Percentiles rank a stretch among this genome's conserved stretches.
Evolutionary conservation across 1,284 basidiomycete genomes (phyloP).

Genomic region (Ceratobasidium papillatum): DNA sequence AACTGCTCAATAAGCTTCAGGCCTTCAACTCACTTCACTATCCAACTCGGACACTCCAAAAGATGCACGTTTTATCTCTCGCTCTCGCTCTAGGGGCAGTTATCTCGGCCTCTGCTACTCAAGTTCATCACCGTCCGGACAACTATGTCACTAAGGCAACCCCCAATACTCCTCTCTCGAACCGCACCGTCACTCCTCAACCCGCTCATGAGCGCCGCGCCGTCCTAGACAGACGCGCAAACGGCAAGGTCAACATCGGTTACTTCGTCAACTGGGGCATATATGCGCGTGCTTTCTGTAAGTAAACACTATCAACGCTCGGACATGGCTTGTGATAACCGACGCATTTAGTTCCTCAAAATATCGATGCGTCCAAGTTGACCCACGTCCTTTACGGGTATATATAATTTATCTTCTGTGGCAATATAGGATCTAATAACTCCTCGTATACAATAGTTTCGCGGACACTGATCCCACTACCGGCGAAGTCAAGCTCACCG

Average conservation of each 20-base stretch:
- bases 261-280: slow-evolving; percentile 58
- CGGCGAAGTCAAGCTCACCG: slow-evolving; percentile 75
- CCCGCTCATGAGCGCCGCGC: slow-evolving; percentile 28
- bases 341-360: slow-evolving; percentile 61
- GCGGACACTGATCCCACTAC: slow-evolving; percentile 77
- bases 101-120: slow-evolving; percentile 54
- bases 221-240: slow-evolving; percentile 53
- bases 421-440: background rate
- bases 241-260: slow-evolving; percentile 63
- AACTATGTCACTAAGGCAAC: slow-evolving; percentile 54
- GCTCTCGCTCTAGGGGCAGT: slow-evolving; percentile 30
- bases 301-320: background rate
- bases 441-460: slow-evolving; percentile 57
- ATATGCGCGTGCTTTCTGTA: slow-evolving; percentile 40
- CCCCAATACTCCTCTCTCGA: slow-evolving; percentile 52
- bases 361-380: slow-evolving; percentile 64
- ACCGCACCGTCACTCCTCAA: slow-evolving; percentile 52
- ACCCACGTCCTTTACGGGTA: slow-evolving; percentile 80
- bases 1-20: background rate
- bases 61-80: slow-evolving; percentile 26
- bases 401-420: background rate
- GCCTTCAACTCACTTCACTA: background rate
- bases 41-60: background rate
- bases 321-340: background rate
- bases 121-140: slow-evolving; percentile 65